Conservation (phyloP, 2,329 filamentous ascomycete genomes). For the Fusarium sp. region DNA sequence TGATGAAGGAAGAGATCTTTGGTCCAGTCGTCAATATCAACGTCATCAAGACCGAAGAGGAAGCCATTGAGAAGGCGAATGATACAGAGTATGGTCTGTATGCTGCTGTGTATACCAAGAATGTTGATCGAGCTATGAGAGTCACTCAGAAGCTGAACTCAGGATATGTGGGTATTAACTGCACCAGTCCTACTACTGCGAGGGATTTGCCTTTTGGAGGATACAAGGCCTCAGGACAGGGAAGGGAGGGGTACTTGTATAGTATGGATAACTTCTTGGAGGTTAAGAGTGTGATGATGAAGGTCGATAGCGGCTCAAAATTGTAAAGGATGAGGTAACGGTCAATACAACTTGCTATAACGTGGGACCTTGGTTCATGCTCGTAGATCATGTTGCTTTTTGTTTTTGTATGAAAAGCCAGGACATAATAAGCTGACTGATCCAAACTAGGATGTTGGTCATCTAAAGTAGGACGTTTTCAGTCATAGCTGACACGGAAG, state of each 20-base stretch:
- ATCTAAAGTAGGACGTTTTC: too few species aligned
- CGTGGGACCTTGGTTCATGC: too few species aligned
- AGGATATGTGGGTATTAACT: conserved; percentile 71
- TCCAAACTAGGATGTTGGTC: too few species aligned
- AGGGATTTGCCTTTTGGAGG: conserved; percentile 36
- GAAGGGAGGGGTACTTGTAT: conserved; percentile 24
- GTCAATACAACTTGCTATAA: fast-evolving
- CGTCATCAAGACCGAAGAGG: conserved; percentile 52
- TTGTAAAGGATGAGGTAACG: neutral
- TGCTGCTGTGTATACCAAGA: conserved; percentile 67
- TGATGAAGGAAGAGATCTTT: conserved; percentile 73
- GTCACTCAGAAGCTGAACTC: conserved; percentile 66
- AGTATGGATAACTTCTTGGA: conserved; percentile 42
- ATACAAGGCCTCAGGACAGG: conserved; percentile 30
- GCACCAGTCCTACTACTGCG: conserved; percentile 39
- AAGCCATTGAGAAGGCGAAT: conserved; percentile 51
- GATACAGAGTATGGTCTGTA: conserved; percentile 67
- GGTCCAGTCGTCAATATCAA: conserved; percentile 71
- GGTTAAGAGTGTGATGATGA: conserved; percentile 41
- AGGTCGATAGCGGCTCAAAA: conserved; percentile 14
- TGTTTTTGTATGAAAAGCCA: too few species aligned
- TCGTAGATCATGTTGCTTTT: too few species aligned
- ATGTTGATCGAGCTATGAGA: conserved; percentile 60
- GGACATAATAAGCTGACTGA: too few species aligned
- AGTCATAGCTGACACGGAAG: too few species aligned